Base-by-base conservation (phyloP, 2,329 filamentous ascomycete genomes). In the Laburnicola sp. region DNA sequence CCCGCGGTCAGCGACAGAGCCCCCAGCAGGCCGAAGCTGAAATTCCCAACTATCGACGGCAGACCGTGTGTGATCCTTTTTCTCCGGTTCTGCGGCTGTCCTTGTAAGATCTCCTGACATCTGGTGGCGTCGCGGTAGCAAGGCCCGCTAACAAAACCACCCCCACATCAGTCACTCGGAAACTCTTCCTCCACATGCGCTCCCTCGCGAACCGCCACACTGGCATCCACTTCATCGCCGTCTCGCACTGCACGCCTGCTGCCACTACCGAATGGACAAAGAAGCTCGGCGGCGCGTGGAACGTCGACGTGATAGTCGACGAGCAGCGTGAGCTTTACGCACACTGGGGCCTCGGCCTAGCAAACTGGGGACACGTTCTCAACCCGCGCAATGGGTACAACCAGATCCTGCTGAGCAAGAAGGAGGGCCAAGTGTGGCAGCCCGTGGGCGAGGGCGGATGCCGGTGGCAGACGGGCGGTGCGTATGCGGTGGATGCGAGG, bases 181-280 rank as follows among this genome's bases (percentile, higher is more conserved):
- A 83, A 59, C 79, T 81, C 4, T 85, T 85, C 62, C 73, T 84
- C 52, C 72, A 76, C 53, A 76, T 85, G 47, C 80, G 82, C 44
- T 72, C 78, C 37, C 75, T 85, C 50, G 77, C 81, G 9, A 81
- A 79, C 66, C 78, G 78, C 44, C 75, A 82, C 58, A 72, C 77
- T 45, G 70, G 72, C 36, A 71, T 85, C 8, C 76, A 75, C 51
- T 85, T 82, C 72, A 74, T 85, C 49, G 82, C 82, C 56, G 74
- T 85, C 44, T 85, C 82, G 23, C 83, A 86, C 71, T 80, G 82
- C 34, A 84, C 82, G 7, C 68, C 74, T 3, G 72, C 76, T 22
- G 82, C 83, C 27, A 85, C 83, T 1, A 68, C 75, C 32, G 80
- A 80, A 56, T 85, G 82, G 82, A 61, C 83, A 39, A 79, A 81